Conservation (phyloP, 768 basidiomycete species). For the Suillus placidus region DNA sequence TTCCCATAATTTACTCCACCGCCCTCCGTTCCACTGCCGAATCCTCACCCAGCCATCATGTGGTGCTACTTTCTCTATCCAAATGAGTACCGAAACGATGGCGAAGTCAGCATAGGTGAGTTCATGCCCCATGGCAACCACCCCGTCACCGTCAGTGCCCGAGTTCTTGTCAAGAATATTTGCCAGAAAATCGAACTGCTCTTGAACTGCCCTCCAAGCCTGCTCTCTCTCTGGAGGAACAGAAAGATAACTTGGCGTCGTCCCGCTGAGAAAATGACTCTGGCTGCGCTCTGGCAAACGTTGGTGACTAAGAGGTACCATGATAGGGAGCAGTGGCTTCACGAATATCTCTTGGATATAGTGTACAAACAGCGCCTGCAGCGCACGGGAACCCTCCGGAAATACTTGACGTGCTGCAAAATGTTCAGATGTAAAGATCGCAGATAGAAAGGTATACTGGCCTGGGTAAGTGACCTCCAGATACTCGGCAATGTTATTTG, state of each 20-base stretch:
- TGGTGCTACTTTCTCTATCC: constrained; percentile 74
- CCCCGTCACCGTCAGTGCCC: constrained; percentile 59
- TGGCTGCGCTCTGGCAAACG: constrained; percentile 59
- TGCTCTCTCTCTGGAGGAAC: constrained; percentile 57
- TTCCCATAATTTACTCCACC: constrained; percentile 67
- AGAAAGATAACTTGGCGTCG: constrained; percentile 17
- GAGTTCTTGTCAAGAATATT: constrained; percentile 68
- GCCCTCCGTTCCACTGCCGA: constrained; percentile 68
- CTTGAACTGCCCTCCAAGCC: constrained; percentile 64
- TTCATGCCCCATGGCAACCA: constrained; percentile 65
- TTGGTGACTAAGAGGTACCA: constrained; percentile 69
- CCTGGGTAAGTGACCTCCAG: constrained; percentile 65
- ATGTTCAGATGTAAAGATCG: neutral
- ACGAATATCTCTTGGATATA: constrained; percentile 67
- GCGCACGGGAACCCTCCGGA: constrained; percentile 68
- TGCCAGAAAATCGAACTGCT: constrained; percentile 69
- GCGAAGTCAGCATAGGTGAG: constrained; percentile 77
- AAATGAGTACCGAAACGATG: constrained; percentile 69
- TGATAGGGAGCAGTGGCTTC: constrained; percentile 67
- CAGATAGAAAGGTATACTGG: neutral
- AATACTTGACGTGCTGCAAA: constrained; percentile 59
- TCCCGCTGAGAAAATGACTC: constrained; percentile 44
- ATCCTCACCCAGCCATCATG: constrained; percentile 74
- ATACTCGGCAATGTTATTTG: constrained; percentile 69
- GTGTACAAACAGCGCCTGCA: constrained; percentile 72